Conservation (phyloP, 2,329 filamentous ascomycete species). For the Claviceps arundinis region DNA sequence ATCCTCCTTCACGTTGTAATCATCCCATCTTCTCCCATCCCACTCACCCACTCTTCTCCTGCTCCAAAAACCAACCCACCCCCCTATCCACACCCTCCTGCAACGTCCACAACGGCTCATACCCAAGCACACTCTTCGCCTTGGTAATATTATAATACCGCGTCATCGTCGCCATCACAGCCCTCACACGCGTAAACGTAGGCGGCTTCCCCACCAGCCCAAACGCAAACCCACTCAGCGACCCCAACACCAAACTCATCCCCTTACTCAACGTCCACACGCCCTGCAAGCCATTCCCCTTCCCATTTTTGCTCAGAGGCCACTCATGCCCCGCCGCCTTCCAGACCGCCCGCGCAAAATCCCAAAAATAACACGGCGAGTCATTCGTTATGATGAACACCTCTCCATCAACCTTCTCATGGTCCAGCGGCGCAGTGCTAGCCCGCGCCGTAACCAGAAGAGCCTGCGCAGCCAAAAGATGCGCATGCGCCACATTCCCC, state of each 20-base stretch:
- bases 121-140: constrained; percentile 57
- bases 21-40: no score
- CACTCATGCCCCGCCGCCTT: constrained; percentile 38
- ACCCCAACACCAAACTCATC: constrained; percentile 38
- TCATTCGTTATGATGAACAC: constrained; percentile 87
- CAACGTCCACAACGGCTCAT: constrained; percentile 52
- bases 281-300: constrained; percentile 29
- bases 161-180: constrained; percentile 59
- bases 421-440: constrained; percentile 50
- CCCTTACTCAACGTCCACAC: constrained; percentile 42
- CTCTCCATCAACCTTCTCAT: constrained; percentile 69
- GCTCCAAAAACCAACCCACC: constrained; percentile 41
- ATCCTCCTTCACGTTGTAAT: no score
- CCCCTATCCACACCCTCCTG: constrained; percentile 48
- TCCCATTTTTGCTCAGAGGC: neutral
- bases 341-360: constrained; percentile 73
- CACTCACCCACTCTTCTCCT: constrained; percentile 22
- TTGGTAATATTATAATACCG: constrained; percentile 68
- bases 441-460: constrained; percentile 48
- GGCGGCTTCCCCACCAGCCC: constrained; percentile 36
- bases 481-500: constrained; percentile 57
- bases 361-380: constrained; percentile 80
- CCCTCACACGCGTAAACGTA: constrained; percentile 45
- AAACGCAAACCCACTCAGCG: constrained; percentile 38
- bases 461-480: constrained; percentile 65